Base-by-base conservation (phyloP, 106 monocot species). In the Dendrobium catenatum region DNA sequence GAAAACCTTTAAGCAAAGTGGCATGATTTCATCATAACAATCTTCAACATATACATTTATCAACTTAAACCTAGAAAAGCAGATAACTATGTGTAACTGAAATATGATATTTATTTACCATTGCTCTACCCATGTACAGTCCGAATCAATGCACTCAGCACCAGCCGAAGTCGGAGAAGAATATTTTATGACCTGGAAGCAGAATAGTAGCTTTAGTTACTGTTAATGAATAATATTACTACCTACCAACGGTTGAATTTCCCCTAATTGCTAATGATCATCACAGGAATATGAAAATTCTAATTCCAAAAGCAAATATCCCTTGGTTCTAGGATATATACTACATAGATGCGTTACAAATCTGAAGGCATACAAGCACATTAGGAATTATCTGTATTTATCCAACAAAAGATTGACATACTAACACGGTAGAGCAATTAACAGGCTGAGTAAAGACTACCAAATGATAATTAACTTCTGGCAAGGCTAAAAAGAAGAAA, bases 61-160 rank as follows among this genome's bases (percentile, higher is more conserved):
- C 26, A 64, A 24, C 26, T 22, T 64, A 26, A 64, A 26, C 24
- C 64, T 64, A 37, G n/a, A 10, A 72, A 40, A 72, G 17, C 8
- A 72, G 2, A 33, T 37, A 0, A 0, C 11, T 33, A 40, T 40
- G 13, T 27, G 22, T 0, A n/a, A 27, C 10, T 40, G 37, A 72
- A 72, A 72, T 33, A 33, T 0, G 37, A 2, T 31, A 72, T 1
- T 72, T 72, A 51, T 40, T 51, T 80, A 84, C 84, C 84, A 82
- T 82, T 82, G 82, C 18, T 82, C 82, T 31, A 82, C 66, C 82
- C 84, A 84, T 51, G 80, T 75, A 41, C 84, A 84, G 76, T 84
- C 75, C 48, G 80, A 41, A 84, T 80, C 76, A 80, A 79, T 56
- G 61, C 84, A 74, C 66, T 84, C 84, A 37, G 84, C 84, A 49